Base-by-base conservation (phyloP, 306 rosid species). In the Psophocarpus tetragonolobus region DNA sequence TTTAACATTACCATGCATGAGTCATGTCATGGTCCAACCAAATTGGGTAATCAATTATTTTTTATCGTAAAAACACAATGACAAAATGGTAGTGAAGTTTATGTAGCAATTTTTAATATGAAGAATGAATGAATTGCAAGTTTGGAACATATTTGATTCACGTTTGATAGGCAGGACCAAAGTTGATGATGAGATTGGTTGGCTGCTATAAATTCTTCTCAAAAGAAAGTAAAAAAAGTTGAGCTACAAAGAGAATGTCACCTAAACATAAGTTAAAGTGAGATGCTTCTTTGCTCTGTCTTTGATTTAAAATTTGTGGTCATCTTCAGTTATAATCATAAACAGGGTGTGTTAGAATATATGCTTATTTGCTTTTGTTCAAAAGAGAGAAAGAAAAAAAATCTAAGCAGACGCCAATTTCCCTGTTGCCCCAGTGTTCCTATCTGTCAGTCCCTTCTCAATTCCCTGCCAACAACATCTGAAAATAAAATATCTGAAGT, bases 181-280 rank as follows among this genome's bases (percentile, higher is more conserved):
- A 45, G 77, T 80, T 68, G 61, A 2, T 33, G 42, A 69, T 61
- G 35, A 33, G 70, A 81, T 48, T 56, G 5, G 75, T 81, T 85
- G 83, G 86, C 80, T 78, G 79, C 73, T 68, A 61, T 39, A 70
- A 79, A 68, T 73, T 65, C 1, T 76, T 73, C 50, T 60, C 3
- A 77, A 71, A 83, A 85, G 81, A 80, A 80, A 85, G 76, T 38
- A 21, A 83, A 78, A 85, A 86, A 87, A 84, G 82, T 53, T 73
- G 51, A 81, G 74, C 90, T 87, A 72, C 94, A 90, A 87, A 88
- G 78, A 84, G 91, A 92, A 90, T 87, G 95, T 92, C 75, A 85
- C 87, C 82, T 66, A 87, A 87, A 68, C 79, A 87, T 84, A 80
- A 83, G 87, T 79, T 82, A 88, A 89, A 91, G 91, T 63, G 77